A percentile compares a stretch with the other conserved stretches of the same genome.
Conservation (phyloP, 768 basidiomycete genomes). For the Russula sp. region DNA sequence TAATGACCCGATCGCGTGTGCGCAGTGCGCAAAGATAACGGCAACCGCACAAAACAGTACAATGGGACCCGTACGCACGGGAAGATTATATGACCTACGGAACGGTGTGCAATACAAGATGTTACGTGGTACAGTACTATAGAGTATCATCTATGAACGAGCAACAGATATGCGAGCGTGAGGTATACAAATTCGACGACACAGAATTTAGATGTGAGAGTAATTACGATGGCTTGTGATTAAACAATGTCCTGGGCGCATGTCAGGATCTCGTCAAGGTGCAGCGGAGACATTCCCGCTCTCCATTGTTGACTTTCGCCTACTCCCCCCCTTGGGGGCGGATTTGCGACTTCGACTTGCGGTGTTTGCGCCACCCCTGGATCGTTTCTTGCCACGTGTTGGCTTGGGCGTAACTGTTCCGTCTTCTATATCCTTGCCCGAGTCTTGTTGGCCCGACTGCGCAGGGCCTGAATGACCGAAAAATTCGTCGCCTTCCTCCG, state of each 20-base stretch:
- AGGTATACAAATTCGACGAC: slow-evolving; percentile 14
- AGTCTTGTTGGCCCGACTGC: slow-evolving; percentile 19
- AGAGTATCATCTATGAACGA: slow-evolving; percentile 16
- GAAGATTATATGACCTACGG: slow-evolving; percentile 24
- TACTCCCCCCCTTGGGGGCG: slow-evolving; percentile 20
- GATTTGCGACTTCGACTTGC: slow-evolving; percentile 32
- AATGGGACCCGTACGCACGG: neutral
- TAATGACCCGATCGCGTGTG: neutral
- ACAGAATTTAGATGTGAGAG: slow-evolving; percentile 10
- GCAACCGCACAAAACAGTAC: neutral
- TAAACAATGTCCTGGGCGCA: slow-evolving; percentile 6
- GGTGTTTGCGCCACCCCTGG: slow-evolving; percentile 28
- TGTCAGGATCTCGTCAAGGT: neutral
- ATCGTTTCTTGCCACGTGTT: slow-evolving; percentile 29
- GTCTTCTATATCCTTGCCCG: slow-evolving; percentile 25
- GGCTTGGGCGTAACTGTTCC: slow-evolving; percentile 23
- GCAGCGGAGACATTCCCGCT: slow-evolving; percentile 16
- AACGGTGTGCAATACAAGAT: slow-evolving; percentile 16
- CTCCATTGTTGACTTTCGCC: slow-evolving; percentile 23
- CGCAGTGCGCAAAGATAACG: neutral
- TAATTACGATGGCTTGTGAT: slow-evolving; percentile 11
- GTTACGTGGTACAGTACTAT: slow-evolving; percentile 20
- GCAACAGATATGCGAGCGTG: slow-evolving; percentile 12
- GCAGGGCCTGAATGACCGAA: slow-evolving; percentile 51
- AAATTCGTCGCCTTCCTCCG: slow-evolving; percentile 83